Percentiles rank a stretch among this genome's conserved stretches.
phyloP scores from a whole-genome alignment of 73 alveolate genomes.

The Durusdinium trenchii region DNA sequence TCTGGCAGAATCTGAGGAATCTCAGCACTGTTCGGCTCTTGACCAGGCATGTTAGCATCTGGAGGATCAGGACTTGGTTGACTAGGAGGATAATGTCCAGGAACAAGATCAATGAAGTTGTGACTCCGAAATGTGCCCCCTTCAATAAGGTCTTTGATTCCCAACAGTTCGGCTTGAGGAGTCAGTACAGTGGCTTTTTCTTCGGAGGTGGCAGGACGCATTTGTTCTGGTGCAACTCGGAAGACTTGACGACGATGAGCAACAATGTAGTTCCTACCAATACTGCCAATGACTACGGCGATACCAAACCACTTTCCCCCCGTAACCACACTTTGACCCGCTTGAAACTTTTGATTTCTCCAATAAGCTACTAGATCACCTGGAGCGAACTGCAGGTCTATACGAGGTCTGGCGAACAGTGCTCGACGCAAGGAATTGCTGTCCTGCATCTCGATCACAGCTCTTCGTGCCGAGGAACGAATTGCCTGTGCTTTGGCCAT shows the following conservation, averaged over 20 bases:
- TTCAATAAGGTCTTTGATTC: background rate
- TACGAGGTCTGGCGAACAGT: background rate
- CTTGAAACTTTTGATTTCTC: background rate
- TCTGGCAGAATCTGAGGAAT: background rate
- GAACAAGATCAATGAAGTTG: conserved; percentile 13
- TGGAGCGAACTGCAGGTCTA: background rate
- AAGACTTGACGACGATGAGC: conserved; percentile 17
- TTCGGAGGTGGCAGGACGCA: too few species aligned
- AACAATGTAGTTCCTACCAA: background rate
- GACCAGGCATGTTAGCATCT: background rate
- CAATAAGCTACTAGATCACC: conserved; percentile 19
- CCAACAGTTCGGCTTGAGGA: conserved; percentile 18
- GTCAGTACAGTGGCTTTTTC: background rate
- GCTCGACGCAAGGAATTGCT: background rate
- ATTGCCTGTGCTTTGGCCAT: background rate
- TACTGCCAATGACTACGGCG: background rate
- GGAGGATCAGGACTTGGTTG: background rate
- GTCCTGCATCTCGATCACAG: conserved; percentile 1
- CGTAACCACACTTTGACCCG: background rate
- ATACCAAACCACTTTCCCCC: conserved; percentile 20
- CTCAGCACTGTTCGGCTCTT: too few species aligned
- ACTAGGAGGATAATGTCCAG: background rate
- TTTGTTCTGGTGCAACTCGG: conserved; percentile 30
- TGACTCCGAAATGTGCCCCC: conserved; percentile 1
- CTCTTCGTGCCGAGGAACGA: background rate